These are phyloP conservation scores for Rugonectria rugulosa DNA, from an alignment of 2,329 filamentous ascomycete species.

Conservation along the genomic window DNA sequence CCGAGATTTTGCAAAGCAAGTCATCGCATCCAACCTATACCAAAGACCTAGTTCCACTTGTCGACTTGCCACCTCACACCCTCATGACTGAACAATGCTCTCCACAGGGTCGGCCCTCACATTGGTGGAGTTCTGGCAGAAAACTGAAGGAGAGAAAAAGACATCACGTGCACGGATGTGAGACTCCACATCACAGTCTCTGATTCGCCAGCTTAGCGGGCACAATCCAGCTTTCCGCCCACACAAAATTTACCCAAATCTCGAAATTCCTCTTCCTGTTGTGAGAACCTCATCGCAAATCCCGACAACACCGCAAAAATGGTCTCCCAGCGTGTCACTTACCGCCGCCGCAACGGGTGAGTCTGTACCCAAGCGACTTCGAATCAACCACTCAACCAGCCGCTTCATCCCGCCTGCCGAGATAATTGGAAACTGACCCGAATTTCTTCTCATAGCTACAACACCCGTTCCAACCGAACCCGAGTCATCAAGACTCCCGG, in stretches of 20 bases:
- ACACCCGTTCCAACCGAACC: slow-evolving; percentile 97
- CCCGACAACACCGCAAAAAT: slow-evolving; percentile 60
- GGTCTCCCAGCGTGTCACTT: slow-evolving; percentile 67
- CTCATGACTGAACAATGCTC: too few species aligned
- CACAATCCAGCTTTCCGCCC: slow-evolving; percentile 47
- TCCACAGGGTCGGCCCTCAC: not conserved
- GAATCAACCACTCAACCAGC: slow-evolving; percentile 26
- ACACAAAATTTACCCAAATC: slow-evolving; percentile 54
- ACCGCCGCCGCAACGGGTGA: slow-evolving; percentile 84
- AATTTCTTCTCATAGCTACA: slow-evolving; percentile 72
- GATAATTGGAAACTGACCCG: slow-evolving; percentile 34
- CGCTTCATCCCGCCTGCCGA: slow-evolving; percentile 13
- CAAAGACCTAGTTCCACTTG: too few species aligned
- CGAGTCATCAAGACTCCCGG: slow-evolving; percentile 96
- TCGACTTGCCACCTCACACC: slow-evolving; percentile 2
- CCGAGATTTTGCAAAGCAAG: too few species aligned
- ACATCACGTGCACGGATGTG: slow-evolving; percentile 30
- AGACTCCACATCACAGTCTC: slow-evolving; percentile 19
- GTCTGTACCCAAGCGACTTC: slow-evolving; percentile 48
- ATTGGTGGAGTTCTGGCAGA: slow-evolving; percentile 11
- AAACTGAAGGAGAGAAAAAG: not conserved
- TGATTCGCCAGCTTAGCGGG: slow-evolving; percentile 51
- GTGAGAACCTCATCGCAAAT: slow-evolving; percentile 48
- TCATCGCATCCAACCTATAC: too few species aligned
- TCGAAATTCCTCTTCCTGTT: slow-evolving; percentile 49